Base-by-base conservation (phyloP, 2,329 filamentous ascomycete genomes). In the Pseudogymnoascus sp. region DNA sequence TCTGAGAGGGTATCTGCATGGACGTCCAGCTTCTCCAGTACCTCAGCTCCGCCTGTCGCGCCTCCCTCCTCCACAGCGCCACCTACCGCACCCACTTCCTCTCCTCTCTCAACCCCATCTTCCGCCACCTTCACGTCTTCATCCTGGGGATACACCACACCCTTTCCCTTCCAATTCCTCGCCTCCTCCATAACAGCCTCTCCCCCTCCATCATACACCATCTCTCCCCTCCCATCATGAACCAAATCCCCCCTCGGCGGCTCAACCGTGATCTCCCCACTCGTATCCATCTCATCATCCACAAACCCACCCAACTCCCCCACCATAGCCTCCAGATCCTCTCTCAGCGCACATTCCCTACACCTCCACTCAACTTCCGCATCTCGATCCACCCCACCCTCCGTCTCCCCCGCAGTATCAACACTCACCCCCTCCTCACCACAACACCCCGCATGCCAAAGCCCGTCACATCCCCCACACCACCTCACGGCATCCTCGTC, bases 41-140 rank as follows among this genome's bases (percentile, higher is more conserved):
- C 25, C 6, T 31, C 46, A 6, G 8, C 8, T 18, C n/a, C n/a
- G n/a, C 25, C n/a, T 53, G n/a, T 9, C 25, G n/a, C 25, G 6
- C 25, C n/a, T 9, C 25, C 46, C 16, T n/a, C 11, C 4, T n/a
- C 12, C 37, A 8, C 36, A 37, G 36, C 4, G 11, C 3, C 11
- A n/a, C 18, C 40, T 43, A 25, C n/a, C 12, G 12, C 43, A 9
- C 43, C 21, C 12, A 23, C 21, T n/a, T 53, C 43, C 23, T 42
- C 66, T 31, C 65, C 70, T 5, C 60, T 66, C 18, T 65, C 68
- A 56, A 6, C 4, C 7, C 3, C 64, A 53, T 28, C 66, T 66
- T 4, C 63, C 53, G 1, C 37, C 60, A 21, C 53, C 37, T 4
- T 49, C 59, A 18, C 28, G n/a, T 56, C 49, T 7, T 34, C 28